Evolutionary conservation across 805 yeast genomes (phyloP).

Genomic region (Ogataea minuta): DNA sequence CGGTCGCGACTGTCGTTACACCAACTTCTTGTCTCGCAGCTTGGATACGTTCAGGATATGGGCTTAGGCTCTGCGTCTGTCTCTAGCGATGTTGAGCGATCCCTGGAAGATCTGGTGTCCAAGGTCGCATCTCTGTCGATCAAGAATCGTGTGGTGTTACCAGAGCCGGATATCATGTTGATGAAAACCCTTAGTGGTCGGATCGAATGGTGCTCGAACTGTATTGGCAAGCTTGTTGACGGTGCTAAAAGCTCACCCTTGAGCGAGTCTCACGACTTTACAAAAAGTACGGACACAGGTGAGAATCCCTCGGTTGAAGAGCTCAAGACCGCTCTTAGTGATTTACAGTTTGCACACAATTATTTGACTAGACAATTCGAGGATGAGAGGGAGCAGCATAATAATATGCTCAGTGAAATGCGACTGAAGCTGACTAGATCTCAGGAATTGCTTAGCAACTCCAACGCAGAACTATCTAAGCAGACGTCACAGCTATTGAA

Average conservation of each 20-base stretch:
- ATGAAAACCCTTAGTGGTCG: constrained; percentile 25
- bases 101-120: constrained; percentile 45
- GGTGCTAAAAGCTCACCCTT: constrained; percentile 12
- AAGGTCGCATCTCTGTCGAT: constrained; percentile 48
- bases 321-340: constrained; percentile 55
- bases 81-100: constrained; percentile 20
- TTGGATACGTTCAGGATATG: constrained; percentile 45
- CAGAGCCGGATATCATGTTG: constrained; percentile 28
- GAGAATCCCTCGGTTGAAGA: constrained; percentile 14
- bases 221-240: constrained; percentile 24
- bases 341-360: constrained; percentile 68
- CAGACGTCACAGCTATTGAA: constrained; percentile 36
- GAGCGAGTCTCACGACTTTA: constrained; percentile 4
- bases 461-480: constrained; percentile 37
- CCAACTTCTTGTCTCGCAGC: constrained; percentile 42
- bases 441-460: constrained; percentile 49
- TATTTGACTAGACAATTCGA: constrained; percentile 68
- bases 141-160: constrained; percentile 41
- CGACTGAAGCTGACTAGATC: constrained; percentile 48
- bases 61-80: not conserved
- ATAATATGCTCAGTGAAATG: constrained; percentile 50
- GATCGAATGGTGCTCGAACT: constrained; percentile 32
- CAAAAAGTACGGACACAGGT: constrained; percentile 1
- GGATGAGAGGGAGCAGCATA: constrained; percentile 57
- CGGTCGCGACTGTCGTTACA: constrained; percentile 37